These are phyloP conservation scores for Yamadazyma akitaensis DNA, from an alignment of 805 yeast genomes.

Conservation along the genomic window DNA sequence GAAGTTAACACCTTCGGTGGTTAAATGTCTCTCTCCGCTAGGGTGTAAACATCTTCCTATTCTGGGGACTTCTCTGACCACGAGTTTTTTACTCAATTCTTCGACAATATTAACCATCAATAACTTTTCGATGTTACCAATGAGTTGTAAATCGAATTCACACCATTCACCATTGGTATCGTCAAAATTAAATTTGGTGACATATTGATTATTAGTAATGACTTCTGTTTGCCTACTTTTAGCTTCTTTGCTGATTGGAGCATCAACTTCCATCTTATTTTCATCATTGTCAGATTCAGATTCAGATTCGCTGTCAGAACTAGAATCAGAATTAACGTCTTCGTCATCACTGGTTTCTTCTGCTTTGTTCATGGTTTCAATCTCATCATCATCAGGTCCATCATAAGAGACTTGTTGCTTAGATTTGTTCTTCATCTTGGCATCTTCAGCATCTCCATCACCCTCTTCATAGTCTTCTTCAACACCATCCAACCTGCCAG, in stretches of 20 bases:
- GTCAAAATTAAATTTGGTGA: conserved; percentile 84
- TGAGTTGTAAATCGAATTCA: conserved; percentile 77
- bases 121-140: conserved; percentile 78
- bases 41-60: conserved; percentile 95
- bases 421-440: conserved; percentile 54
- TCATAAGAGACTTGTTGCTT: conserved; percentile 92
- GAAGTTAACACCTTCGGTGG: conserved; percentile 98
- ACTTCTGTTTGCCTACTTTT: conserved; percentile 85
- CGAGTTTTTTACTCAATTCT: conserved; percentile 82
- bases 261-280: conserved; percentile 27
- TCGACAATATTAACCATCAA: conserved; percentile 97
- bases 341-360: conserved; percentile 76
- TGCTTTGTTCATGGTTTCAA: conserved; percentile 83
- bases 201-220: conserved; percentile 65
- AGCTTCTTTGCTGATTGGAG: conserved; percentile 49
- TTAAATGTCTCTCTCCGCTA: conserved; percentile 70
- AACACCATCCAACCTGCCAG: conserved; percentile 21
- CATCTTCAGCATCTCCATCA: conserved; percentile 62
- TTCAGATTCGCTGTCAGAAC: conserved; percentile 31
- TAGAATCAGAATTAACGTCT: conserved; percentile 39
- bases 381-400: conserved; percentile 92
- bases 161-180: conserved; percentile 90
- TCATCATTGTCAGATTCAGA: conserved; percentile 22
- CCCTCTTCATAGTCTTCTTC: conserved; percentile 38
- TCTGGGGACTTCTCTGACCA: conserved; percentile 85